A percentile compares a stretch with the other conserved stretches of the same genome.
phyloP scores from a whole-genome alignment of 2,329 filamentous ascomycete species.

The Ophiostoma sp. region DNA sequence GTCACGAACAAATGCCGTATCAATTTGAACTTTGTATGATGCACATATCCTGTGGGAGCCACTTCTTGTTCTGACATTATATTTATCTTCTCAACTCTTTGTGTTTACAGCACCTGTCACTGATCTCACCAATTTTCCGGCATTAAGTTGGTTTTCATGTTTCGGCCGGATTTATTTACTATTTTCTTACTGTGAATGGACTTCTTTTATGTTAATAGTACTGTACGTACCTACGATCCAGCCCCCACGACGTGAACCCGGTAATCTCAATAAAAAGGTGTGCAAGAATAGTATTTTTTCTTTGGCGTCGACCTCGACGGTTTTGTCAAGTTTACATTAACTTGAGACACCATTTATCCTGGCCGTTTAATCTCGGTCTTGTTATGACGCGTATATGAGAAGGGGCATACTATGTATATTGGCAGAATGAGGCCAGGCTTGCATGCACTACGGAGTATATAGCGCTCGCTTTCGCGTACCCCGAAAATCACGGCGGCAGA shows the following conservation, averaged over 20 bases:
- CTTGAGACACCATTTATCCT: neutral
- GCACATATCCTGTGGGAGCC: too few species aligned
- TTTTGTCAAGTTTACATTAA: too few species aligned
- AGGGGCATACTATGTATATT: neutral
- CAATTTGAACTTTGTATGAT: neutral
- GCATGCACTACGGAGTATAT: neutral
- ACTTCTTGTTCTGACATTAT: too few species aligned
- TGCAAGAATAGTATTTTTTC: too few species aligned
- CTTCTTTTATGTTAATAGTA: neutral
- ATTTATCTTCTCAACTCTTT: too few species aligned
- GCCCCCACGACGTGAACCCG: neutral
- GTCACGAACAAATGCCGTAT: neutral
- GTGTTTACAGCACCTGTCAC: too few species aligned
- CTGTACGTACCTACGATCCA: neutral
- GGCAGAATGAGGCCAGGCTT: neutral
- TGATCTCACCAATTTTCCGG: too few species aligned
- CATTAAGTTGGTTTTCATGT: neutral
- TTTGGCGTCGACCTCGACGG: too few species aligned
- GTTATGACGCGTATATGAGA: neutral
- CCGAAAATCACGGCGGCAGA: neutral
- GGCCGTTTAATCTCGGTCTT: neutral
- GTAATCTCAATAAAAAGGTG: neutral
- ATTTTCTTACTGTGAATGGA: neutral
- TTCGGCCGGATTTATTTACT: neutral
- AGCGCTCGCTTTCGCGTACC: neutral